Conservation (phyloP, 2,329 filamentous ascomycete genomes). For the Fonsecaea multimorphosa region DNA sequence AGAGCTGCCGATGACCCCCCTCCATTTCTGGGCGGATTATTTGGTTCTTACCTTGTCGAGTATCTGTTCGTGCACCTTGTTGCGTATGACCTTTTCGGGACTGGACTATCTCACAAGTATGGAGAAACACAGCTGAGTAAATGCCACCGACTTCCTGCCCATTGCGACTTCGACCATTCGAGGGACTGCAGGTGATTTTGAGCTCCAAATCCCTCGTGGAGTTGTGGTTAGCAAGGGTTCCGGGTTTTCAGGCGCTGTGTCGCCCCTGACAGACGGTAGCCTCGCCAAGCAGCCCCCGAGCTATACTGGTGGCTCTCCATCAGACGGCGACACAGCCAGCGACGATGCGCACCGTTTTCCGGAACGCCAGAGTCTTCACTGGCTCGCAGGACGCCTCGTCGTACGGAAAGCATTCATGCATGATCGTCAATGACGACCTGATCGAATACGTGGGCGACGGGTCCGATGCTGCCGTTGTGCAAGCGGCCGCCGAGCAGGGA, state of each 20-base stretch:
- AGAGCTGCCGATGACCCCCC: constrained; percentile 8
- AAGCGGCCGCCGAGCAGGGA: constrained; percentile 35
- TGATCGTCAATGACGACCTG: constrained; percentile 50
- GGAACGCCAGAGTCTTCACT: constrained; percentile 46
- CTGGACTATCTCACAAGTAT: not conserved
- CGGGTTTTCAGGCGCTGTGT: not conserved
- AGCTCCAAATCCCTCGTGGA: not conserved
- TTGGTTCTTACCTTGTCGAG: not conserved
- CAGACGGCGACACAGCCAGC: not conserved
- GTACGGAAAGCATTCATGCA: constrained; percentile 37
- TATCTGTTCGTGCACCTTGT: not conserved
- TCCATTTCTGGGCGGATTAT: not conserved
- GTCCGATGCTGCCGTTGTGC: constrained; percentile 40
- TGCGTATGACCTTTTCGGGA: not conserved
- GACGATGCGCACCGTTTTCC: constrained; percentile 23
- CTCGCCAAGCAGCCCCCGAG: not conserved
- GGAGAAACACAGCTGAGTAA: not conserved
- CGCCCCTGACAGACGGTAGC: not conserved
- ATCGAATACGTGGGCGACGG: constrained; percentile 52
- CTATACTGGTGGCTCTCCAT: not conserved
- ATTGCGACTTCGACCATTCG: not conserved
- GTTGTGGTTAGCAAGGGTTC: not conserved
- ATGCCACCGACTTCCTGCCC: not conserved
- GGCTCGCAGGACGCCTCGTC: constrained; percentile 23
- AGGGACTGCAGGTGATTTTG: not conserved